Conservation (phyloP, 1,139 yeast species). For the Candida sp. region DNA sequence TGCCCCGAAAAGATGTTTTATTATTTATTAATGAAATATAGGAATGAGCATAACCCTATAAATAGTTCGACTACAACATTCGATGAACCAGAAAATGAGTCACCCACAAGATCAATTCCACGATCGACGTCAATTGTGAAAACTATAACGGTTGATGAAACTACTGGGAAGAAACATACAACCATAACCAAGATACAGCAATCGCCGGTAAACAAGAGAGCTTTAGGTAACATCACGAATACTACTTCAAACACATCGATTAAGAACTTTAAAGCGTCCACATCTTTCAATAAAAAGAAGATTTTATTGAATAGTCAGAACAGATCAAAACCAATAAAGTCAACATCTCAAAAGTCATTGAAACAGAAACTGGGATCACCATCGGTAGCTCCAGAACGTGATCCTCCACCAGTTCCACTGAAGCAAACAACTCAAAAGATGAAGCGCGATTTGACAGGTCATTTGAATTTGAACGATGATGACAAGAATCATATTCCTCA, state of each 20-base stretch:
- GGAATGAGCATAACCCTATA: conserved; percentile 60
- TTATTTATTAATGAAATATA: conserved; percentile 74
- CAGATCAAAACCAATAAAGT: conserved; percentile 22
- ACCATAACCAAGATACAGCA: conserved; percentile 13
- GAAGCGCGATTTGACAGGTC: conserved; percentile 23
- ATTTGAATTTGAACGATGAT: conserved; percentile 12
- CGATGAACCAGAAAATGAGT: conserved; percentile 13
- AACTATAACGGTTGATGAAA: conserved; percentile 33
- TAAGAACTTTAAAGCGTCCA: conserved; percentile 34
- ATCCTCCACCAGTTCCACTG: conserved; percentile 6
- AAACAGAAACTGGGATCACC: not conserved
- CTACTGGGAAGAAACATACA: conserved; percentile 24
- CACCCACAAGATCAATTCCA: conserved; percentile 26
- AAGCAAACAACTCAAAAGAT: conserved; percentile 14
- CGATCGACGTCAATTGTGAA: conserved; percentile 46
- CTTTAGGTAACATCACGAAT: conserved; percentile 30
- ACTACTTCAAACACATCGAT: conserved; percentile 14
- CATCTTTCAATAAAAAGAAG: conserved; percentile 37
- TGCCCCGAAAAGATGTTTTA: conserved; percentile 91
- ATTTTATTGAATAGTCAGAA: conserved; percentile 22
- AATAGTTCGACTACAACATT: conserved; percentile 15
- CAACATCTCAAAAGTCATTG: conserved; percentile 6
- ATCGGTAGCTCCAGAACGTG: conserved; percentile 13
- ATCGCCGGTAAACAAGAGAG: conserved; percentile 13
- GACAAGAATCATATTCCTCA: not conserved